Evolutionary conservation across 2,329 filamentous ascomycete species (phyloP).

Genomic region (Beauveria bassiana): DNA sequence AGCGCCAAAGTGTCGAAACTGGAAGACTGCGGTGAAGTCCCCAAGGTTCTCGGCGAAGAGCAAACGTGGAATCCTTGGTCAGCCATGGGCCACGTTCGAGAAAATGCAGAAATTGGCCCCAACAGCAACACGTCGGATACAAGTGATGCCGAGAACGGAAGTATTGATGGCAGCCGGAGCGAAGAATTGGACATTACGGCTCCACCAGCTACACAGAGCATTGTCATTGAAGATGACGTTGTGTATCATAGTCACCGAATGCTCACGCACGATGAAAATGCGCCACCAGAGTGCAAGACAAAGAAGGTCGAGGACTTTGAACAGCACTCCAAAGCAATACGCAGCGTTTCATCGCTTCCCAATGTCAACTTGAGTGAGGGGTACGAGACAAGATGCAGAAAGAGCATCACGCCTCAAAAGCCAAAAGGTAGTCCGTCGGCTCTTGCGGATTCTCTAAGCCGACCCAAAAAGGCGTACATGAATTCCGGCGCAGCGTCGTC

Average conservation of each 20-base stretch:
- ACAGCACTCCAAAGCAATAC: neutral
- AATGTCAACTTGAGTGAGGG: conserved; percentile 10
- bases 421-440: conserved; percentile 10
- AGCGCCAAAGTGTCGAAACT: conserved; percentile 43
- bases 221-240: conserved; percentile 3
- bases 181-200: neutral
- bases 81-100: conserved; percentile 36
- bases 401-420: neutral
- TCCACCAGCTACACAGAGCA: neutral
- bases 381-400: neutral
- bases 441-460: conserved; percentile 6
- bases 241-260: neutral
- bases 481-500: conserved; percentile 17
- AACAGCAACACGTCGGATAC: conserved; percentile 11
- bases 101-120: conserved; percentile 41
- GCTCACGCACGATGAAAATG: conserved; percentile 1
- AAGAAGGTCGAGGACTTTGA: neutral
- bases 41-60: conserved; percentile 7
- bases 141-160: neutral
- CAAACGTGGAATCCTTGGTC: conserved; percentile 10
- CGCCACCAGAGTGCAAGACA: neutral
- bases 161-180: neutral
- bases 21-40: conserved; percentile 20
- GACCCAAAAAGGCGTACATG: conserved; percentile 11
- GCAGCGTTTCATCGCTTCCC: conserved; percentile 20